Conservation (phyloP, 192 early-diverging fungal species). For the Coemansia sp. region DNA sequence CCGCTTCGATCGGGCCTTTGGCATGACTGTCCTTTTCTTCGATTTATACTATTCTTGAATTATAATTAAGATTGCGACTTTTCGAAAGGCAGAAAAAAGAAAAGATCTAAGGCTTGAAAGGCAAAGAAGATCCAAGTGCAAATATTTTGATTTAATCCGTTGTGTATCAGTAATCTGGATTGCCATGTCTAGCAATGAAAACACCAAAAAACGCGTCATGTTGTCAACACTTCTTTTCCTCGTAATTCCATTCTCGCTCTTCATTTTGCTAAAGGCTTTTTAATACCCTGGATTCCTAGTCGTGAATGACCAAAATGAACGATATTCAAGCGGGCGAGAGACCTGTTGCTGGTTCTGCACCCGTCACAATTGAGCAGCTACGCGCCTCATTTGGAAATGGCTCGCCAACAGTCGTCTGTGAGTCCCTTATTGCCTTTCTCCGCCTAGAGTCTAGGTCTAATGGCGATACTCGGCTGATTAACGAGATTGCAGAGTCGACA, state of each 20-base stretch:
- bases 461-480: conserved; percentile 32
- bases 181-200: too few species aligned
- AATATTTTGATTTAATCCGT: too few species aligned
- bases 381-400: conserved; percentile 33
- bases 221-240: too few species aligned
- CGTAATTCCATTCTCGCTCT: too few species aligned
- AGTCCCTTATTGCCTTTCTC: conserved; percentile 32
- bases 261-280: too few species aligned
- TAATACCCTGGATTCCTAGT: background rate
- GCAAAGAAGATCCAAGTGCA: too few species aligned
- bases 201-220: too few species aligned
- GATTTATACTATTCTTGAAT: too few species aligned
- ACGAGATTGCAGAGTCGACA: conserved; percentile 29
- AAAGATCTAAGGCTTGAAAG: too few species aligned
- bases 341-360: conserved; percentile 2
- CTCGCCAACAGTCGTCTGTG: conserved; percentile 28
- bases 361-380: conserved; percentile 40
- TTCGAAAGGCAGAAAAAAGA: background rate
- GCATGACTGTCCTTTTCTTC: conserved; percentile 10
- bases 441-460: conserved; percentile 29
- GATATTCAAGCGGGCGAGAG: background rate
- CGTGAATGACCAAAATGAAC: background rate
- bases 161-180: too few species aligned
- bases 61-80: background rate
- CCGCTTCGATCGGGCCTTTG: conserved; percentile 27